A percentile compares a stretch with the other conserved stretches of the same genome.
Conservation (phyloP, 768 basidiomycete genomes). For the Russula sp. region DNA sequence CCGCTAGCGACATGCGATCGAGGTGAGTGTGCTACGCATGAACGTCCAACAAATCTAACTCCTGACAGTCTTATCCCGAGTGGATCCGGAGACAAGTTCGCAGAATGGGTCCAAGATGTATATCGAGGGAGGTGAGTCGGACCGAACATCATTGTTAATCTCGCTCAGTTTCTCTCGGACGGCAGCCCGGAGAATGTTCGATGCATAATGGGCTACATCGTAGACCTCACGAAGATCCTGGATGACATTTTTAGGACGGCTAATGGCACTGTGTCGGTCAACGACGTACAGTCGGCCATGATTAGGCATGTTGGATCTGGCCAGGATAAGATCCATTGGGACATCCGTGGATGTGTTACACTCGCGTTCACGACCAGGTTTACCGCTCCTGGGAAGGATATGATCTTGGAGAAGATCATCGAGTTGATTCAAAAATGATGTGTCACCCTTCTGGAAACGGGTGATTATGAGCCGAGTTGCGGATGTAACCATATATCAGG, state of each 20-base stretch:
- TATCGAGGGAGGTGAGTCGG: background rate
- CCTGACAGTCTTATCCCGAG: background rate
- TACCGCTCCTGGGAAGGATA: too few species aligned
- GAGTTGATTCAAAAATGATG: too few species aligned
- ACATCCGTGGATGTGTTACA: background rate
- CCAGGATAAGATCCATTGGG: background rate
- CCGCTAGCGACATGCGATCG: too few species aligned
- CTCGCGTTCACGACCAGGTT: too few species aligned
- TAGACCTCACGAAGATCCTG: background rate
- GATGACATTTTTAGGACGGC: background rate
- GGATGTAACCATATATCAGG: too few species aligned
- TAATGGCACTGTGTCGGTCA: background rate
- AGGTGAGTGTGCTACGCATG: background rate
- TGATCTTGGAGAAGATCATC: too few species aligned
- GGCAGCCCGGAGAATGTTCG: background rate
- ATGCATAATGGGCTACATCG: background rate
- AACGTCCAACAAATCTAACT: background rate
- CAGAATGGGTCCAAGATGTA: background rate
- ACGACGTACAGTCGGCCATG: background rate
- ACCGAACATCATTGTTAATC: too few species aligned
- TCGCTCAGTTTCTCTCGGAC: background rate
- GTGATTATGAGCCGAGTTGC: too few species aligned
- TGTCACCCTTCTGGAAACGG: too few species aligned
- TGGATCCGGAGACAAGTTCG: background rate
- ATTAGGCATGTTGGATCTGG: background rate